phyloP scores from a whole-genome alignment of 1,139 yeast species.

The Suhomyces choctaworum region DNA sequence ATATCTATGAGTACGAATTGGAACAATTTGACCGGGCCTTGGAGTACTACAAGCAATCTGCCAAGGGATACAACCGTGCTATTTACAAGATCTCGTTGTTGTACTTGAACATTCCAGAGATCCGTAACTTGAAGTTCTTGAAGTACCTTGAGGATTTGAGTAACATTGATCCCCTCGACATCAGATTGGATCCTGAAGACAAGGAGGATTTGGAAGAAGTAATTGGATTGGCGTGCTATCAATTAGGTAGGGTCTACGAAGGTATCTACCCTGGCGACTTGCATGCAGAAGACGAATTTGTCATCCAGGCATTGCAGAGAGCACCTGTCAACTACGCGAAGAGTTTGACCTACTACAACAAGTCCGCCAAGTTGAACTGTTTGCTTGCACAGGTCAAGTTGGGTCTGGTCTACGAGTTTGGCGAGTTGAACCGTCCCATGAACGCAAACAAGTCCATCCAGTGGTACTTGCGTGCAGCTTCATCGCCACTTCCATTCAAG shows the following conservation, averaged over 20 bases:
- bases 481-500: conserved; percentile 45
- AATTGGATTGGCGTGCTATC: conserved; percentile 44
- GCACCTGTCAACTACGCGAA: conserved; percentile 55
- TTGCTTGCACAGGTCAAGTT: conserved; percentile 82
- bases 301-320: conserved; percentile 34
- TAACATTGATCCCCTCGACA: conserved; percentile 36
- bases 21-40: conserved; percentile 36
- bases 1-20: conserved; percentile 39
- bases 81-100: conserved; percentile 44
- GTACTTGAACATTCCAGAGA: conserved; percentile 36
- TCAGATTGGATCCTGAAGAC: conserved; percentile 40
- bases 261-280: conserved; percentile 56
- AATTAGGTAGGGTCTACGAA: conserved; percentile 72
- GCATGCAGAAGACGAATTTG: conserved; percentile 37
- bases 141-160: conserved; percentile 42
- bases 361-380: conserved; percentile 76
- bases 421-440: conserved; percentile 64
- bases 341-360: conserved; percentile 68
- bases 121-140: conserved; percentile 39
- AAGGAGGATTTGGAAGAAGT: conserved; percentile 44
- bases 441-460: conserved; percentile 79
- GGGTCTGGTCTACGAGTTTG: conserved; percentile 86
- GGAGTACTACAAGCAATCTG: conserved; percentile 39
- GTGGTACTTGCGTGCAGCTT: conserved; percentile 86
- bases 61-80: conserved; percentile 48